Evolutionary conservation across 2,329 filamentous ascomycete genomes (phyloP), one percentile per base, ranked within the genome.

Genomic region (Epichloe scottii): DNA sequence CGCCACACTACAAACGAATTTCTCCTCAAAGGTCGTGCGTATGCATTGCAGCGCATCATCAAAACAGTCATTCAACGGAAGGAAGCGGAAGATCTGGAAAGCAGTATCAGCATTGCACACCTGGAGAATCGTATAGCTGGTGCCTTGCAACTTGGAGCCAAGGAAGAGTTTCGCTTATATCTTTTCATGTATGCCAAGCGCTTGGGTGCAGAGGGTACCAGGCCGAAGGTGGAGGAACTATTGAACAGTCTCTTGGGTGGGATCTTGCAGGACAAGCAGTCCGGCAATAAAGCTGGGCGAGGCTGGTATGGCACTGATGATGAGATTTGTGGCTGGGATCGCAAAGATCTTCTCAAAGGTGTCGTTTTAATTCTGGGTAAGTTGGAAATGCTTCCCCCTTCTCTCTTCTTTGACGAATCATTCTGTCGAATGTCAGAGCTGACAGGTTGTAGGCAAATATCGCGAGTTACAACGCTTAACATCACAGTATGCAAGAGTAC

Each of bases 171-270:
- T 70, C 82, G 89, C 52, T 75, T 95, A 1, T 97, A 97, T 62
- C 72, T 98, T n/a, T 85, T 89, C 62, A 97, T 97, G 89, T 98
- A 98, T 62, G 91, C 90, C 3, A 97, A 96, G 71, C 83, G 93
- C 0, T 79, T 98, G 5, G 93, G 93, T 1, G 89, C 89, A 0
- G 94, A 98, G 66, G 89, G 89, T 0, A 72, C 91, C 48, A 82
- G 85, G 58, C 77, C 81, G 51, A 98, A 98, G 70, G 89, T 96
- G 2, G 91, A 97, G 64, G 94, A 98, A 70, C 73, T 98, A 10
- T 72, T 97, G 30, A 85, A 88, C 58, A 85, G 81, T 44, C 72
- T 98, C 41, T 74, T 95, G 46, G 89, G 90, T 7, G 85, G 87
- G 48, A 79, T 76, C 59, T 75, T 76, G 62, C 76, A 76, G 54